Percentiles rank a stretch among this genome's conserved stretches.
Evolutionary conservation across 768 basidiomycete genomes (phyloP).

Genomic region (Mycena galericulata): DNA sequence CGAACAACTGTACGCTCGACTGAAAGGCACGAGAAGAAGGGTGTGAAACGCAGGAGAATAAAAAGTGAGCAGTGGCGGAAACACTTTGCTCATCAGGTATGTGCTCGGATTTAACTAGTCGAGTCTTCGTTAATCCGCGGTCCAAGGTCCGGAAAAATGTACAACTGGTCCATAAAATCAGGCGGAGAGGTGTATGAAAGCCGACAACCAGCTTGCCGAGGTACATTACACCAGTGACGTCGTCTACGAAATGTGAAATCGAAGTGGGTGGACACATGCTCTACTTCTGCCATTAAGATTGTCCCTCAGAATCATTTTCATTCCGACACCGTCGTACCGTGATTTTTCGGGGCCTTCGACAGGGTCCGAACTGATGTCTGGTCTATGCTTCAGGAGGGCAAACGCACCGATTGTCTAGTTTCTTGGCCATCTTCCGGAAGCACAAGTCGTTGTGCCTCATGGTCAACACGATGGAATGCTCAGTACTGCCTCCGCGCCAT

Average conservation of each 20-base stretch:
- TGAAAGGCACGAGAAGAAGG: slow-evolving; percentile 85
- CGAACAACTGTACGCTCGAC: slow-evolving; percentile 58
- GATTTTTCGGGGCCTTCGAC: neutral
- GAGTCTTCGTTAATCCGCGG: slow-evolving; percentile 25
- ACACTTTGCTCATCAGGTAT: slow-evolving; percentile 83
- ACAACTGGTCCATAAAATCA: slow-evolving; percentile 82
- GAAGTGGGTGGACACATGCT: slow-evolving; percentile 33
- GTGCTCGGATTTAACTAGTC: slow-evolving; percentile 36
- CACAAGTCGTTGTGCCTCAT: slow-evolving; percentile 31
- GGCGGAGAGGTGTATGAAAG: slow-evolving; percentile 74
- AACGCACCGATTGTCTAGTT: neutral
- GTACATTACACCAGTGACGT: slow-evolving; percentile 15
- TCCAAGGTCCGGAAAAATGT: slow-evolving; percentile 87
- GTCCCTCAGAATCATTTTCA: slow-evolving; percentile 27
- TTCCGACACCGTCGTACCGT: slow-evolving; percentile 4
- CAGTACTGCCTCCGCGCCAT: slow-evolving; percentile 21
- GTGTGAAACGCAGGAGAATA: slow-evolving; percentile 80
- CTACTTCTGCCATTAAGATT: slow-evolving; percentile 23
- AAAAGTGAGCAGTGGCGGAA: slow-evolving; percentile 83
- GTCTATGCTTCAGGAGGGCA: neutral
- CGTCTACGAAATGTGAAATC: slow-evolving; percentile 29
- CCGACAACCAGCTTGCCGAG: slow-evolving; percentile 24
- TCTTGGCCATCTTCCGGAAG: neutral
- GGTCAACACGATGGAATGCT: slow-evolving; percentile 34
- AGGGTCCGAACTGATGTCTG: neutral